Base-by-base conservation (phyloP, 2,329 filamentous ascomycete species). In the Colletotrichum sp. region DNA sequence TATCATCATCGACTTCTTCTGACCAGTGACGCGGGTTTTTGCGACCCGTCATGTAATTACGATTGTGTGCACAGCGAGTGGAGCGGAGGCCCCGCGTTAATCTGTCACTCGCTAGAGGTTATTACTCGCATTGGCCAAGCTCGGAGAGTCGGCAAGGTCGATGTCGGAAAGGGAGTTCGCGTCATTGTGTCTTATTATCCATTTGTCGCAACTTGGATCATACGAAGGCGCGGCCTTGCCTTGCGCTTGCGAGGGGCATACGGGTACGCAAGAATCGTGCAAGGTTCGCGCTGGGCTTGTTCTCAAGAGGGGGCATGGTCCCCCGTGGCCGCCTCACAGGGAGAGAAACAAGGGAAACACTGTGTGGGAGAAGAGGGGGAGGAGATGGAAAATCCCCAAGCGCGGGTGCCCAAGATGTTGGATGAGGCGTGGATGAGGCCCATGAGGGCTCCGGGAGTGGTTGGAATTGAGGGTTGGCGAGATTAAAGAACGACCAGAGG, bases 61-160 rank as follows among this genome's bases (percentile, higher is more conserved):
- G 62, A 18, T 75, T 64, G 68, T 73, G 73, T 75, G 73, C 70
- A 73, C 63, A n/a, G 16, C n/a, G 22, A 28, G 66, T 22, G 68
- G 62, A 75, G 64, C 63, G 57, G 69, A 68, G 57, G 57, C 70
- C n/a, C 26, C 12, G 24, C 39, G 26, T 59, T 68, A 68, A 75
- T 75, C 39, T 73, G 63, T 73, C 73, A 68, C 70, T 75, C 73
- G 73, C 70, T 75, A 64, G 69, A 68, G n/a, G 70, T 72, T 26
- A 73, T 73, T 73, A 68, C 73, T 68, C 73, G 73, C 70, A 52
- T 70, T 60, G 34, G 57, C 60, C 48, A 30, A 30, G 24, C 24
- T 57, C 30, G 39, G 69, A 57, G 62, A 72, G 44, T 52, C 44
- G 44, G 44, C 39, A 57, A 36, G 34, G 68, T 68, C 39, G 60